phyloP scores from a whole-genome alignment of 768 basidiomycete species.

The Mycena polygramma region DNA sequence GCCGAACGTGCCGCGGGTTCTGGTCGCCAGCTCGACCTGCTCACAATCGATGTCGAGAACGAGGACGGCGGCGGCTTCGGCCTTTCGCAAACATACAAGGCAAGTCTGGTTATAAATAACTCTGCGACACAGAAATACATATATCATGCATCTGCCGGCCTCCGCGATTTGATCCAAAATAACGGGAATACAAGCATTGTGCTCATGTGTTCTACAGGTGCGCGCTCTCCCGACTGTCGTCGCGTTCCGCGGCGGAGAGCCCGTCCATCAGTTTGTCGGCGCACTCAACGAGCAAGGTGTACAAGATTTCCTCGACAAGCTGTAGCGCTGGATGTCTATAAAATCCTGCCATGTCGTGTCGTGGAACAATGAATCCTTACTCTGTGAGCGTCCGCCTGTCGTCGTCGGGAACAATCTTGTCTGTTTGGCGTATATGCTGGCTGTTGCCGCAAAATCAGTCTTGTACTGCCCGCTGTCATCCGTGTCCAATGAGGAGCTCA shows the following conservation, averaged over 20 bases:
- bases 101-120: constrained; percentile 41
- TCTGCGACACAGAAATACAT: neutral
- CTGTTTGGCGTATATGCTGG: too few relatives aligned
- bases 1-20: constrained; percentile 63
- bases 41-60: constrained; percentile 75
- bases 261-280: constrained; percentile 73
- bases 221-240: constrained; percentile 84
- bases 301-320: constrained; percentile 57
- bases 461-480: too few relatives aligned
- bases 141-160: neutral
- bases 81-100: constrained; percentile 67
- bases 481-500: too few relatives aligned
- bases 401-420: too few relatives aligned
- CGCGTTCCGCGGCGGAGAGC: constrained; percentile 77
- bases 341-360: neutral
- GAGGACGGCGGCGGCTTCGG: constrained; percentile 60
- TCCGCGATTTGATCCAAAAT: neutral
- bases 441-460: too few relatives aligned
- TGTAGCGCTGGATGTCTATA: constrained; percentile 43
- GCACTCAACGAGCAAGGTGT: constrained; percentile 62
- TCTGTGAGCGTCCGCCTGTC: too few relatives aligned
- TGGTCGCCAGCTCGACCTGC: constrained; percentile 74
- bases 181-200: too few relatives aligned
- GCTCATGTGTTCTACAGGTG: constrained; percentile 57
- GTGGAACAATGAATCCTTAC: too few relatives aligned